phyloP scores from a whole-genome alignment of 2,329 filamentous ascomycete species.

The Fusarium musae region DNA sequence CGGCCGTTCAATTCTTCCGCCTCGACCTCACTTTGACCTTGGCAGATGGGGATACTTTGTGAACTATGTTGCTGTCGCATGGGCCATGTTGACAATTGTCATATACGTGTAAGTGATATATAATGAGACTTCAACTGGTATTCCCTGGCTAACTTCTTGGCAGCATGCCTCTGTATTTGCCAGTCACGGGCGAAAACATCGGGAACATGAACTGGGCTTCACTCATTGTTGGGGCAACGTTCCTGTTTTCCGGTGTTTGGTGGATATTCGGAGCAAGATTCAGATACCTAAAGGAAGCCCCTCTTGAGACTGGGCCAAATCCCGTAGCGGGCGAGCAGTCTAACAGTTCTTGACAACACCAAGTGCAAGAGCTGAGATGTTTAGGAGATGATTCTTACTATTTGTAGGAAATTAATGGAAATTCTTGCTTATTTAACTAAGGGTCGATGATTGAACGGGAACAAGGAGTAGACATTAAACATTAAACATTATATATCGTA shows the following conservation, averaged over 20 bases:
- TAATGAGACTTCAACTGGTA: neutral
- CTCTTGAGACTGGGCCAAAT: fast-evolving
- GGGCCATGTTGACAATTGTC: conserved; percentile 3
- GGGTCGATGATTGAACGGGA: too few species aligned
- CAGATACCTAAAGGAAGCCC: neutral
- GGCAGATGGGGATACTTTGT: conserved; percentile 12
- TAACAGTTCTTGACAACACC: neutral
- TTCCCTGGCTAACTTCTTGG: fast-evolving
- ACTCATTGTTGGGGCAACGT: conserved; percentile 1
- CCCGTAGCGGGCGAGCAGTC: too few species aligned
- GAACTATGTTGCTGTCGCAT: conserved; percentile 4
- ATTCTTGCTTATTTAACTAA: too few species aligned
- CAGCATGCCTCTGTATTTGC: conserved; percentile 18
- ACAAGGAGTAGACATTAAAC: too few species aligned
- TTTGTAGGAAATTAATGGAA: too few species aligned
- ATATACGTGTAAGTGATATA: neutral
- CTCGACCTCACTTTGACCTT: conserved; percentile 14
- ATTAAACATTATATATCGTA: too few species aligned
- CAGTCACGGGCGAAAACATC: conserved; percentile 5
- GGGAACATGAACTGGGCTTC: conserved; percentile 25
- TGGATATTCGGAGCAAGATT: conserved; percentile 4
- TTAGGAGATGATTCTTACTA: too few species aligned
- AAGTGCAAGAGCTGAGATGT: too few species aligned
- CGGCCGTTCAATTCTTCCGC: conserved; percentile 2
- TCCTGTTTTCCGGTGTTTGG: conserved; percentile 5